phyloP scores from a whole-genome alignment of 1,139 yeast species.

The Hyphopichia buzzinii region DNA sequence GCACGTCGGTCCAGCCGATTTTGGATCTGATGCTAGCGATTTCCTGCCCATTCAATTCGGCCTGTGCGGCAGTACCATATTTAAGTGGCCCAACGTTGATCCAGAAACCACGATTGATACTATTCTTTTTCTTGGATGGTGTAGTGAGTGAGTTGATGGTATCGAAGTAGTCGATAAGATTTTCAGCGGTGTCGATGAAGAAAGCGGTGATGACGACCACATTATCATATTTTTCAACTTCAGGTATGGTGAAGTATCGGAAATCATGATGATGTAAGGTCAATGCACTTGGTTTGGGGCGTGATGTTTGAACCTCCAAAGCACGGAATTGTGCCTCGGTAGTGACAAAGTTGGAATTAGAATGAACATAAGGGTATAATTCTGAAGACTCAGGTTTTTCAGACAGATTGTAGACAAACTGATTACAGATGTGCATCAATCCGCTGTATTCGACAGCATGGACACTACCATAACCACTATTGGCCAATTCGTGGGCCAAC shows the following conservation, averaged over 20 bases:
- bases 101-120: conserved; percentile 57
- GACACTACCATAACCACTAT: conserved; percentile 39
- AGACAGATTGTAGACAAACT: conserved; percentile 42
- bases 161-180: conserved; percentile 68
- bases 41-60: conserved; percentile 70
- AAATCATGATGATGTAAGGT: conserved; percentile 64
- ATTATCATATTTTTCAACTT: conserved; percentile 32
- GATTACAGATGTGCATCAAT: conserved; percentile 64
- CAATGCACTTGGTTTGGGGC: conserved; percentile 45
- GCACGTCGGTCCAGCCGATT: conserved; percentile 65
- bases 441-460: conserved; percentile 73
- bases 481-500: conserved; percentile 61
- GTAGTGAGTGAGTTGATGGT: conserved; percentile 49
- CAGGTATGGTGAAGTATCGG: conserved; percentile 41
- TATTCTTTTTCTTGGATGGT: conserved; percentile 27
- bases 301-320: conserved; percentile 31
- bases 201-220: conserved; percentile 68
- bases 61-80: conserved; percentile 83
- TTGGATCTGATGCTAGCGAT: conserved; percentile 44
- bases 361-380: conserved; percentile 67
- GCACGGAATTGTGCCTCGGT: conserved; percentile 53
- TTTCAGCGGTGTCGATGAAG: conserved; percentile 87
- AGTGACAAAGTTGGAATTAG: conserved; percentile 64
- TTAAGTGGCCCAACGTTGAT: conserved; percentile 84
- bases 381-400: not conserved